Conservation (phyloP, 306 rosid genomes). For the Prunus mume region DNA sequence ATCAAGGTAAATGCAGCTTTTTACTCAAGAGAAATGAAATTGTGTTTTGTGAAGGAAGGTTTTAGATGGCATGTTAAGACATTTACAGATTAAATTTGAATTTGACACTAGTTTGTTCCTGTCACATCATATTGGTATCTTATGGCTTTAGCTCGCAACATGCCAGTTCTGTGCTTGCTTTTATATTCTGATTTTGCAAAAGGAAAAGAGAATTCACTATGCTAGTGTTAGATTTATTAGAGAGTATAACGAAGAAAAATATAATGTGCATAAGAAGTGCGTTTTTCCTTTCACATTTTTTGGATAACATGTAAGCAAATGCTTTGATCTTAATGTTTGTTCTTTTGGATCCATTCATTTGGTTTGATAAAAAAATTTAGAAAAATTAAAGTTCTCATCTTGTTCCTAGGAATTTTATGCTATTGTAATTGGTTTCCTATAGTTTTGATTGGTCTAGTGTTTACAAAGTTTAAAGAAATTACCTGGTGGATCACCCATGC, state of each 20-base stretch:
- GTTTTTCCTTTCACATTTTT: background rate
- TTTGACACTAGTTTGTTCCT: background rate
- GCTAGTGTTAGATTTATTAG: background rate
- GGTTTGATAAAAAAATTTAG: background rate
- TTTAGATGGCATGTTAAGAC: background rate
- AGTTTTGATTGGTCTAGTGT: background rate
- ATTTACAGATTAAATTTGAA: background rate
- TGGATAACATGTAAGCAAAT: background rate
- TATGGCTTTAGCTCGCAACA: background rate
- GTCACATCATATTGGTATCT: background rate
- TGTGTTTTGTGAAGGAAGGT: background rate
- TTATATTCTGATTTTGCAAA: background rate
- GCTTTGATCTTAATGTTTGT: background rate
- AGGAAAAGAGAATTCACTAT: background rate
- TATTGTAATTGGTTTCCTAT: background rate
- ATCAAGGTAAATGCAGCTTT: slow-evolving; percentile 40
- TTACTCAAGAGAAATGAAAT: background rate
- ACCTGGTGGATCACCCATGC: background rate
- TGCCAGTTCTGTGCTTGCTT: background rate
- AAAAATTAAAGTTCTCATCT: background rate
- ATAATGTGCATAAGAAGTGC: background rate
- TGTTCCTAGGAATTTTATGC: background rate
- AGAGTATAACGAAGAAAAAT: background rate
- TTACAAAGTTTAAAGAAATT: background rate
- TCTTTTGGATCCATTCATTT: background rate